Conservation (phyloP, 805 yeast species). For the Aciculoconidium aculeatum region DNA sequence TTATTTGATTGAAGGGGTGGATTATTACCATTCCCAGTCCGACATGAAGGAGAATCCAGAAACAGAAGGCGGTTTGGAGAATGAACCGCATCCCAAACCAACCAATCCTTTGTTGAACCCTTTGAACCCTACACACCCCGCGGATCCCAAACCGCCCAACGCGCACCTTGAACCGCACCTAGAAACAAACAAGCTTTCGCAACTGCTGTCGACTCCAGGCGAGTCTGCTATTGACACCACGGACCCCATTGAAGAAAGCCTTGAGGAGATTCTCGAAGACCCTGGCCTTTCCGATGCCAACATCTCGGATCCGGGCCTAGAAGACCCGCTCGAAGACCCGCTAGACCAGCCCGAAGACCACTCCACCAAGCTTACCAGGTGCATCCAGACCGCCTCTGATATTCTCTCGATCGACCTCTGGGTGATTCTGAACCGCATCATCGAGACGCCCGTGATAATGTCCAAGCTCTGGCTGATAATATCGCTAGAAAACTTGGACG, state of each 20-base stretch:
- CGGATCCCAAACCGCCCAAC: too few relatives aligned
- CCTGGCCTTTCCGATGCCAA: too few relatives aligned
- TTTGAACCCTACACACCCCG: too few relatives aligned
- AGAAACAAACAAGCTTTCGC: too few relatives aligned
- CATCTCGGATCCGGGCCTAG: too few relatives aligned
- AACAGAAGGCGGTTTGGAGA: conserved; percentile 7
- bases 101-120: too few relatives aligned
- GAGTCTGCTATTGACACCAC: too few relatives aligned
- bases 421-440: conserved; percentile 37
- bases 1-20: conserved; percentile 51
- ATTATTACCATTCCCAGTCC: conserved; percentile 38
- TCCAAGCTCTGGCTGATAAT: conserved; percentile 37
- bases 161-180: too few relatives aligned
- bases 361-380: conserved; percentile 24
- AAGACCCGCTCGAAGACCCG: conserved; percentile 8
- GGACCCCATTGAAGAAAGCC: too few relatives aligned
- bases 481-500: conserved; percentile 24
- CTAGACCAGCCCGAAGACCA: conserved; percentile 18
- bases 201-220: too few relatives aligned
- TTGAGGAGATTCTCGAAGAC: too few relatives aligned
- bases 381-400: conserved; percentile 36
- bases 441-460: conserved; percentile 37
- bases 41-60: conserved; percentile 6
- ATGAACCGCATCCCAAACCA: conserved; percentile 8
- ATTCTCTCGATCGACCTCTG: conserved; percentile 36